Evolutionary conservation across 208 protist genomes (phyloP).

Genomic region (Strigomonas culicis): DNA sequence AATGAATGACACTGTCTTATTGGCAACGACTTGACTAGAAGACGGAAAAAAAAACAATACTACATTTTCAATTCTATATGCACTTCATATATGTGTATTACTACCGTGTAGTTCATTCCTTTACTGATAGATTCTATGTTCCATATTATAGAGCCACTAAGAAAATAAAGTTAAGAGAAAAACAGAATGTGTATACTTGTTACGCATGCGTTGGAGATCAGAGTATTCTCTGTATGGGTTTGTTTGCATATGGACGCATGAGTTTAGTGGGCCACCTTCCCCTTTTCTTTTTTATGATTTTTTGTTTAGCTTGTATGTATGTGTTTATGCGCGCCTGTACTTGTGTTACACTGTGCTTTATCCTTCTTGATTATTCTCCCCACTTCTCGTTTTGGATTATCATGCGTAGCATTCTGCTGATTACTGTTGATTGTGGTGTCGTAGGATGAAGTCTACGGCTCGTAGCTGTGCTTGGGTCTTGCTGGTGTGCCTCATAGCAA

Average conservation of each 20-base stretch:
- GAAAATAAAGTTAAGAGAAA: no score
- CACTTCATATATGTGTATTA: no score
- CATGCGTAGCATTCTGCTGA: not conserved
- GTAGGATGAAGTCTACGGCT: not conserved
- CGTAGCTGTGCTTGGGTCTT: not conserved
- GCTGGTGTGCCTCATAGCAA: not conserved
- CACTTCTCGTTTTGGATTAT: not conserved
- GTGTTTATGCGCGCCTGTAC: not conserved
- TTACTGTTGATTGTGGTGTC: not conserved
- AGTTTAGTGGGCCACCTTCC: conserved; percentile 6
- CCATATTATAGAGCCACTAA: no score
- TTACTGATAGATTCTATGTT: no score
- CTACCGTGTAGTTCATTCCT: no score
- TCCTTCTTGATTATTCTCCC: not conserved
- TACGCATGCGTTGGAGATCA: not conserved
- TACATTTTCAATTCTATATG: no score
- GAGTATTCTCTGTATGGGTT: conserved; percentile 2
- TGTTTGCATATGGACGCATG: conserved; percentile 2
- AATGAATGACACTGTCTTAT: no score
- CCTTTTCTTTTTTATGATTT: conserved; percentile 16
- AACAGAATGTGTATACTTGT: not conserved
- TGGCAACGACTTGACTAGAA: no score
- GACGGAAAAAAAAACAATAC: no score
- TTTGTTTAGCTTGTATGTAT: not conserved
- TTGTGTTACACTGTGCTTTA: not conserved